Conservation (phyloP, 768 basidiomycete genomes). For the Suillus sp. region DNA sequence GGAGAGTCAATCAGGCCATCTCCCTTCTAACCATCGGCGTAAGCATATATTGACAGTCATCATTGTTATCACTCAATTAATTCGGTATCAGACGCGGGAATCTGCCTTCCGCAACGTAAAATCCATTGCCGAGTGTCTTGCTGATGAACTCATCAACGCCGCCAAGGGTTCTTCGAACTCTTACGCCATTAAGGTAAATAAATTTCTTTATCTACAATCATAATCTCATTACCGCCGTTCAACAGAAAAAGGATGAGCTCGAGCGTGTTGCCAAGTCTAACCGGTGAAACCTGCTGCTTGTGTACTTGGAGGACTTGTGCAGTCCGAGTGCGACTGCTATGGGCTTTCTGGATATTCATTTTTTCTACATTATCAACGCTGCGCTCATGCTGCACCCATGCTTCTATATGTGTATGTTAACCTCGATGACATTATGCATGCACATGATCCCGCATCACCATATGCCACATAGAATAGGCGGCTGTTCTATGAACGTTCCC, state of each 20-base stretch:
- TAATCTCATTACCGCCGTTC: constrained; percentile 6
- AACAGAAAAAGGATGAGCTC: constrained; percentile 97
- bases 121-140: constrained; percentile 97
- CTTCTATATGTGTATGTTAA: constrained; percentile 22
- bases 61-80: constrained; percentile 8
- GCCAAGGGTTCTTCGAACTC: constrained; percentile 99
- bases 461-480: neutral
- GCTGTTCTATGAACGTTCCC: neutral
- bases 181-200: constrained; percentile 93
- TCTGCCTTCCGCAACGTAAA: constrained; percentile 99
- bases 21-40: constrained; percentile 95
- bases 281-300: constrained; percentile 68
- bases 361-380: constrained; percentile 16
- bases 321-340: constrained; percentile 27
- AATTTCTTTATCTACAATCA: neutral
- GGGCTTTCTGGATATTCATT: constrained; percentile 22
- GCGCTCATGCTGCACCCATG: constrained; percentile 28
- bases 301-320: constrained; percentile 14
- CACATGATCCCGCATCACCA: constrained; percentile 3
- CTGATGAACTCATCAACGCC: constrained; percentile 99
- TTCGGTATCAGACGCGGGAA: constrained; percentile 80
- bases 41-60: constrained; percentile 36
- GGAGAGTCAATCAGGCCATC: constrained; percentile 97
- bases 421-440: constrained; percentile 16
- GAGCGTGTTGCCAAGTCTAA: constrained; percentile 99